A percentile compares a stretch with the other conserved stretches of the same genome.
Evolutionary conservation across 2,329 filamentous ascomycete genomes (phyloP).

Genomic region (Colletotrichum sp.): DNA sequence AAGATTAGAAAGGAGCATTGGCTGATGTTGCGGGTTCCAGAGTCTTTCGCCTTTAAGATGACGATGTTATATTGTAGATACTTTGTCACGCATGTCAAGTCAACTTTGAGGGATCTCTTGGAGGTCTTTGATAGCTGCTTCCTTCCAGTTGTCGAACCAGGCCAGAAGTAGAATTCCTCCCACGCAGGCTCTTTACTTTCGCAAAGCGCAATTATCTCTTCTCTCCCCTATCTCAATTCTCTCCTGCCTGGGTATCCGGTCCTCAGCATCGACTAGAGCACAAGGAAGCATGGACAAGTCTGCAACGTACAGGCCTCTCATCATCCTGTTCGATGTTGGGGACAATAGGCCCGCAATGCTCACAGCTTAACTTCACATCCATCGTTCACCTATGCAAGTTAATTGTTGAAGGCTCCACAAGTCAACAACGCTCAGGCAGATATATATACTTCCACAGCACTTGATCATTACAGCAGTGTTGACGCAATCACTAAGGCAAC

Average conservation of each 20-base stretch:
- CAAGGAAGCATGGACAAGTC: not conserved
- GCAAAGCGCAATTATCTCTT: not conserved
- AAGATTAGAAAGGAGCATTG: too few relatives aligned
- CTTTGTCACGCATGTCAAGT: too few relatives aligned
- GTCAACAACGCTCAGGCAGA: too few relatives aligned
- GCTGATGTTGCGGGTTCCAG: too few relatives aligned
- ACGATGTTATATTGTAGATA: too few relatives aligned
- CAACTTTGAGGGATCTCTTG: too few relatives aligned
- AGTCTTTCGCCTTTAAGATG: too few relatives aligned
- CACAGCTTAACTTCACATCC: not conserved
- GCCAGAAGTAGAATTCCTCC: fast-evolving
- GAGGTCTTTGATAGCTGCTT: too few relatives aligned
- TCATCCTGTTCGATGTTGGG: not conserved
- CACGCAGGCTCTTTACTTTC: fast-evolving
- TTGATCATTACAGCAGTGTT: too few relatives aligned
- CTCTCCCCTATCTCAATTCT: not conserved
- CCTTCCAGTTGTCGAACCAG: not conserved
- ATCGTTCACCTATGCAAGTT: too few relatives aligned
- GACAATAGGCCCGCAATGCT: fast-evolving
- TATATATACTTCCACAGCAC: too few relatives aligned
- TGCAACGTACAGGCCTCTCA: too few relatives aligned
- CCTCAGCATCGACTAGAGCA: not conserved
- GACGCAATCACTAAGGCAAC: not conserved
- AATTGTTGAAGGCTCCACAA: not conserved
- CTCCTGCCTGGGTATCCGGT: not conserved